phyloP scores from a whole-genome alignment of 345 rosid genomes.

The Nasturtium officinale region DNA sequence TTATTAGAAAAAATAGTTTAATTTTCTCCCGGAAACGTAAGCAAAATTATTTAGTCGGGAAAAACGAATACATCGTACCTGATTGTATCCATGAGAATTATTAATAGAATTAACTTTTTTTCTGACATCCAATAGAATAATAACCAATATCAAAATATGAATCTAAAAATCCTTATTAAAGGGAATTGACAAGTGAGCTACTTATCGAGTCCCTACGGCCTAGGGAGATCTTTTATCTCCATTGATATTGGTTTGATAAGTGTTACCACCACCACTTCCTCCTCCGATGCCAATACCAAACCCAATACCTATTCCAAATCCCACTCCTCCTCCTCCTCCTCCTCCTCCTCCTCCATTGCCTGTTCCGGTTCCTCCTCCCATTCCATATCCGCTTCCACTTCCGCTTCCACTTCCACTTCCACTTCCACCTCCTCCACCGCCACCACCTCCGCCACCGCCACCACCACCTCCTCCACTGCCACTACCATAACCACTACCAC shows the following conservation, averaged over 20 bases:
- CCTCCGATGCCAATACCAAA: constrained; percentile 43
- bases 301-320: constrained; percentile 46
- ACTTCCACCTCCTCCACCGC: not conserved
- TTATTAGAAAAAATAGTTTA: too few relatives aligned
- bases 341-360: constrained; percentile 43
- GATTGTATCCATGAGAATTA: constrained; percentile 21
- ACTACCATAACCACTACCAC: constrained; percentile 14
- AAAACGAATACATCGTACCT: constrained; percentile 33
- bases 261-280: constrained; percentile 39
- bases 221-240: constrained; percentile 35
- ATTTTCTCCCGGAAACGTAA: not conserved
- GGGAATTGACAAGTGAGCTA: constrained; percentile 8
- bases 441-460: not conserved
- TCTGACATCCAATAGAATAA: constrained; percentile 1
- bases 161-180: constrained; percentile 8
- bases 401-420: constrained; percentile 34
- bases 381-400: constrained; percentile 42
- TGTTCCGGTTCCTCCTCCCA: constrained; percentile 41
- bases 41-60: not conserved
- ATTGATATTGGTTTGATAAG: constrained; percentile 28
- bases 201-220: not conserved
- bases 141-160: constrained; percentile 9
- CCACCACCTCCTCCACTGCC: constrained; percentile 41
- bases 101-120: not conserved
- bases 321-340: too few relatives aligned